A percentile compares a stretch with the other conserved stretches of the same genome.
phyloP scores from a whole-genome alignment of 495 filamentous ascomycete species.

The Hypoxylon trugodes region DNA sequence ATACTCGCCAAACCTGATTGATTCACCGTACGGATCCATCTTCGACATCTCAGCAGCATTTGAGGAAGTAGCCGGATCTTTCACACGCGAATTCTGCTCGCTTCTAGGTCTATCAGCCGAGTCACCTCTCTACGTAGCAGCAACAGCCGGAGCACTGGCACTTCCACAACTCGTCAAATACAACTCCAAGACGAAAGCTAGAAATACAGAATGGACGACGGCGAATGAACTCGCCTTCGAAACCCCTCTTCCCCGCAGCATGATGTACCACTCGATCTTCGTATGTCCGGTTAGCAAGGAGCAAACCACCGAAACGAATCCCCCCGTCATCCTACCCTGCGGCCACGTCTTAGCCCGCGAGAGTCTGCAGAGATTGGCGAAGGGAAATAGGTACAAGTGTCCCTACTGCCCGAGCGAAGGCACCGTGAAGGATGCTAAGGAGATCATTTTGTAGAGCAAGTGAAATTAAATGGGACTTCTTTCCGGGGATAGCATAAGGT shows the following conservation, averaged over 20 bases:
- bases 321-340: conserved; percentile 97
- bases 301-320: conserved; percentile 91
- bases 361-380: conserved; percentile 77
- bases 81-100: conserved; percentile 95
- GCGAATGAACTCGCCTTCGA: conserved; percentile 91
- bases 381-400: conserved; percentile 87
- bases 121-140: conserved; percentile 89
- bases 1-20: conserved; percentile 70
- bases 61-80: conserved; percentile 80
- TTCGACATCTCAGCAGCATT: conserved; percentile 80
- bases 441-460: conserved; percentile 62
- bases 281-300: conserved; percentile 97
- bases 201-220: conserved; percentile 93
- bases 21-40: conserved; percentile 76
- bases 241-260: conserved; percentile 83
- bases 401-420: conserved; percentile 95
- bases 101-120: conserved; percentile 86
- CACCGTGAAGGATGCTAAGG: conserved; percentile 74
- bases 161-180: conserved; percentile 85
- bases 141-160: conserved; percentile 90
- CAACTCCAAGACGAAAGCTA: conserved; percentile 80
- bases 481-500: background rate
- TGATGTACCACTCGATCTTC: conserved; percentile 95
- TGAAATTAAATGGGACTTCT: no score
- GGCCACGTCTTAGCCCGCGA: conserved; percentile 93